phyloP scores from a whole-genome alignment of 2,329 filamentous ascomycete genomes.

The Fusarium torulosum region DNA sequence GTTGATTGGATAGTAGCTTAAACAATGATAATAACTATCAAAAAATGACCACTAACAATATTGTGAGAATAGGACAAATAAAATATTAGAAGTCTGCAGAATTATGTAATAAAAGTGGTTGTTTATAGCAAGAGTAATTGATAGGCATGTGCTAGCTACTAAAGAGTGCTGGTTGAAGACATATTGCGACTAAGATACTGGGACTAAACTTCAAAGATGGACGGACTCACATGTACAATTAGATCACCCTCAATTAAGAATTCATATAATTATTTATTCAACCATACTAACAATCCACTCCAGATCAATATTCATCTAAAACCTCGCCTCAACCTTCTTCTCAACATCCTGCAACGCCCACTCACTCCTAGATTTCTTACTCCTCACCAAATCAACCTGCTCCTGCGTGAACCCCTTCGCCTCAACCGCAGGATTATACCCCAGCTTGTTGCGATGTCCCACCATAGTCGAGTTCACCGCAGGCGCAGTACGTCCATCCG shows the following conservation, averaged over 20 bases:
- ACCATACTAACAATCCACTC: not conserved
- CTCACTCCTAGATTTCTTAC: slow-evolving; percentile 71
- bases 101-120: too few relatives aligned
- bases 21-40: too few relatives aligned
- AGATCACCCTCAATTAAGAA: too few relatives aligned
- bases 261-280: not conserved
- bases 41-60: too few relatives aligned
- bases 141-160: too few relatives aligned
- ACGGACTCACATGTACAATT: too few relatives aligned
- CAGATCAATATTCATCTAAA: slow-evolving; percentile 34
- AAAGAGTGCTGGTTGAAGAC: too few relatives aligned
- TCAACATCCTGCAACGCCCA: slow-evolving; percentile 81
- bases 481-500: slow-evolving; percentile 76
- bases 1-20: not conserved
- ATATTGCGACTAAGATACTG: too few relatives aligned
- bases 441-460: slow-evolving; percentile 75
- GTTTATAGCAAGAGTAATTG: too few relatives aligned
- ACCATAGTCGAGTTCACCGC: slow-evolving; percentile 73
- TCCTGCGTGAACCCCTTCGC: slow-evolving; percentile 88
- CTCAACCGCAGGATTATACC: slow-evolving; percentile 92
- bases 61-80: too few relatives aligned
- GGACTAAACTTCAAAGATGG: too few relatives aligned
- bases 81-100: too few relatives aligned
- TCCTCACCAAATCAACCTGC: slow-evolving; percentile 79
- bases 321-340: slow-evolving; percentile 57